Evolutionary conservation across 2,329 filamentous ascomycete genomes (phyloP), one percentile per base, ranked within the genome.

Genomic region (Colletotrichum tamarilloi): DNA sequence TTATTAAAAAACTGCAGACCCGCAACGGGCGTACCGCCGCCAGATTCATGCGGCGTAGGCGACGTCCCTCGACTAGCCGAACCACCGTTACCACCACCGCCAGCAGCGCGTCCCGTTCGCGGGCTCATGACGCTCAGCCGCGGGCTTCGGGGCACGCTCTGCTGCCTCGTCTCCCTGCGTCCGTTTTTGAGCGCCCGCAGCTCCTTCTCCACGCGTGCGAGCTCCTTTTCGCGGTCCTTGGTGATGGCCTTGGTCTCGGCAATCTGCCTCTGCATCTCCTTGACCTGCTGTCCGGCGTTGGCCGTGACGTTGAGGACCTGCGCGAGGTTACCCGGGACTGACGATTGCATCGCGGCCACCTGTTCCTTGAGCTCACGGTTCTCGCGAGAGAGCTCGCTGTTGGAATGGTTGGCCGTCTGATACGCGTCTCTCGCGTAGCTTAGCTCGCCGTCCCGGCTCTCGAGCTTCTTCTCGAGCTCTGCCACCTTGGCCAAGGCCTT

Each of bases 391-490:
- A 90, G 80, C 19, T 84, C 82, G 16, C 82, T 82, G 2, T 85
- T 86, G 1, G 83, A 79, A 38, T 85, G 85, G 9, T 89, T 90
- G 1, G 88, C 87, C 26, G 87, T 84, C 76, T 92, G 91, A 76
- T 93, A 94, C 11, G 87, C 83, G 4, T 85, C 84, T 65, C 89
- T 87, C 14, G 86, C 82, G 76, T 91, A 94, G 1, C 91, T 88
- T 30, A 87, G 82, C 4, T 91, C 88, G 16, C 82, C 83, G 32
- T 87, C 81, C 1, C 80, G 74, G 16, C 76, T 76, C 3, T 76
- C 74, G 3, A 81, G 46, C 64, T 82, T 84, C 77, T 84, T 85
- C 75, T 87, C 82, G 4, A 85, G 77, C 6, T 77, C 72, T 4
- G 84, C 80, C 5, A 83, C 81, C 65, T 83, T 82, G 5, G 83